These are phyloP conservation scores for Talaromyces wortmannii DNA, from an alignment of 495 filamentous ascomycete species.

Conservation along the genomic window DNA sequence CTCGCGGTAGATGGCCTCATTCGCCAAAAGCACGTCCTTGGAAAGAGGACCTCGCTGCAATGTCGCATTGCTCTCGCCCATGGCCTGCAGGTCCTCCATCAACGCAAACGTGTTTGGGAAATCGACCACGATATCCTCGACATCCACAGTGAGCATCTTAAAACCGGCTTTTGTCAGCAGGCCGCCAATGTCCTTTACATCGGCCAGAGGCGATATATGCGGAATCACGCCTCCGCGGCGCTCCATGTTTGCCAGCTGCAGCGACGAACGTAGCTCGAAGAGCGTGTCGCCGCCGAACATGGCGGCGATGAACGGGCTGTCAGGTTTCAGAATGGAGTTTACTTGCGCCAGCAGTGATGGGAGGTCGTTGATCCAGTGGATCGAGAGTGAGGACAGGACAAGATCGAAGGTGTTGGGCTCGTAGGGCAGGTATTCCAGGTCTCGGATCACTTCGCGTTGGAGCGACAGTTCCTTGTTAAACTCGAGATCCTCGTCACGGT, in stretches of 20 bases:
- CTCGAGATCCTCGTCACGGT: conserved; percentile 70
- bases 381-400: conserved; percentile 74
- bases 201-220: conserved; percentile 82
- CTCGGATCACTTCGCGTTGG: conserved; percentile 59
- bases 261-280: conserved; percentile 86
- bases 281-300: conserved; percentile 96
- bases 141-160: conserved; percentile 92
- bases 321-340: conserved; percentile 78
- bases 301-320: conserved; percentile 85
- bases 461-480: conserved; percentile 71
- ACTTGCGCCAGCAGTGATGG: conserved; percentile 75
- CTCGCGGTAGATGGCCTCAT: conserved; percentile 81
- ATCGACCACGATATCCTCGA: conserved; percentile 94
- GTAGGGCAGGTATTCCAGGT: conserved; percentile 72
- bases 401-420: conserved; percentile 75
- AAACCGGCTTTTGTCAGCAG: conserved; percentile 83
- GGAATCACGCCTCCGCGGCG: conserved; percentile 80
- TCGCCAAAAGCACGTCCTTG: conserved; percentile 80
- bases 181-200: conserved; percentile 86
- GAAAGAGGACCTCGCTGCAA: conserved; percentile 66
- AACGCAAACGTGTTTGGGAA: conserved; percentile 89
- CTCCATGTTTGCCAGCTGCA: conserved; percentile 90
- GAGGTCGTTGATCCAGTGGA: conserved; percentile 98
- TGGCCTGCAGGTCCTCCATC: conserved; percentile 88
- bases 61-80: conserved; percentile 89